phyloP scores from a whole-genome alignment of 176 grass and related monocot genomes.

The Saccharum spontaneum region DNA sequence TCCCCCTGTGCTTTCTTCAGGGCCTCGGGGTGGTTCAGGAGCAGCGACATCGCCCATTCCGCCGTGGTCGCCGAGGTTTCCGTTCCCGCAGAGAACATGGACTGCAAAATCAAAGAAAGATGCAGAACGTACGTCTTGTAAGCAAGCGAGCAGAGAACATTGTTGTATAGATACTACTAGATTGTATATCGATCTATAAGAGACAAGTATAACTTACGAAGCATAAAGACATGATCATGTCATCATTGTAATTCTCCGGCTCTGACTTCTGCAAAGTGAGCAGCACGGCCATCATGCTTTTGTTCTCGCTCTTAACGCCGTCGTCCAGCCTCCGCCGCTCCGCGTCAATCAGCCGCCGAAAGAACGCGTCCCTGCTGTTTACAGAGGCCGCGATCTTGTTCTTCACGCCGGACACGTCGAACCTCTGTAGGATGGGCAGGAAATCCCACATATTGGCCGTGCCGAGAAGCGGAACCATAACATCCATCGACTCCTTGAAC shows the following conservation, averaged over 20 bases:
- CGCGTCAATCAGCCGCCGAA: not conserved
- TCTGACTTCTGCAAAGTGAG: too few relatives aligned
- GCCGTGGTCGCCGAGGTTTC: constrained; percentile 26
- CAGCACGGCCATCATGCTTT: too few relatives aligned
- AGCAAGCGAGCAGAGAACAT: too few relatives aligned
- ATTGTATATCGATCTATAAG: too few relatives aligned
- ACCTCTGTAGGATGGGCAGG: constrained; percentile 27
- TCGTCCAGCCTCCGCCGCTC: not conserved
- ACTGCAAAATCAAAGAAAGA: not conserved
- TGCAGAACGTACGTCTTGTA: too few relatives aligned
- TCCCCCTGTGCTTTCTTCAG: constrained; percentile 34
- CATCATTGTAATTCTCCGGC: too few relatives aligned
- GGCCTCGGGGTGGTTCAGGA: constrained; percentile 48
- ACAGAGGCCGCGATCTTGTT: constrained; percentile 17
- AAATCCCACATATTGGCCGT: constrained; percentile 35
- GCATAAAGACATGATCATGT: too few relatives aligned
- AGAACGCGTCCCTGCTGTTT: not conserved
- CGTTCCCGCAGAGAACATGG: constrained; percentile 10
- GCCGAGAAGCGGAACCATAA: constrained; percentile 11
- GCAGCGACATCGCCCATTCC: constrained; percentile 62
- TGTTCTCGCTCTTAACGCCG: too few relatives aligned
- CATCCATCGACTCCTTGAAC: constrained; percentile 34
- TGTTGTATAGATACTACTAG: too few relatives aligned
- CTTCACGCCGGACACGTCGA: constrained; percentile 19
- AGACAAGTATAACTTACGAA: not conserved